These are phyloP conservation scores for Tolypocladium ovalisporum DNA, from an alignment of 2,329 filamentous ascomycete genomes.

Conservation along the genomic window DNA sequence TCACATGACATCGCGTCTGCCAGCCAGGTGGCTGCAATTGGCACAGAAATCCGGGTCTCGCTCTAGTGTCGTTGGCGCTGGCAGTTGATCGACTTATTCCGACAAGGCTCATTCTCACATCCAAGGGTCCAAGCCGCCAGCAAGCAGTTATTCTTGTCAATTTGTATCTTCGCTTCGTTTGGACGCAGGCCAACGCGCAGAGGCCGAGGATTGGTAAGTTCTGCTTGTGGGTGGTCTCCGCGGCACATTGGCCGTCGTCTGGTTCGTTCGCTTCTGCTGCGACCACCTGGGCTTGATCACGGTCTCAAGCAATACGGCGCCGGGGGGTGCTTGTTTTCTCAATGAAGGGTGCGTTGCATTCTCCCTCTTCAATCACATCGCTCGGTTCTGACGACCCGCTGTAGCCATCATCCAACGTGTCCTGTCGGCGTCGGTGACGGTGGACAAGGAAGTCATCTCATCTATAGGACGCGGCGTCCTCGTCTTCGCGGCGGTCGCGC, in stretches of 20 bases:
- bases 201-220: not conserved
- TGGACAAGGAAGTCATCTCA: slow-evolving; percentile 82
- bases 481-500: slow-evolving; percentile 83
- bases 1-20: slow-evolving; percentile 4
- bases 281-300: not conserved
- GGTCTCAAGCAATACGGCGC: no score
- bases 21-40: not conserved
- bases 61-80: not conserved
- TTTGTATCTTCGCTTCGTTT: not conserved
- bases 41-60: not conserved
- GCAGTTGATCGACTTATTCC: no score
- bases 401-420: slow-evolving; percentile 87
- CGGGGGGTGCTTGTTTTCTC: not conserved
- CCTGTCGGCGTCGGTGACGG: slow-evolving; percentile 87
- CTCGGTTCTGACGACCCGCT: not conserved
- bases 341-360: slow-evolving; percentile 6
- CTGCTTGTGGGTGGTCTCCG: not conserved
- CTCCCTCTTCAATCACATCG: not conserved
- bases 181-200: not conserved
- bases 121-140: not conserved
- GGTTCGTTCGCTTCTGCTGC: not conserved
- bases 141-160: not conserved
- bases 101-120: not conserved
- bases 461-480: slow-evolving; percentile 84
- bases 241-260: no score